Evolutionary conservation across 208 protist species (phyloP), one percentile per base, ranked within the genome.

Genomic region (Porcisia hertigi): DNA sequence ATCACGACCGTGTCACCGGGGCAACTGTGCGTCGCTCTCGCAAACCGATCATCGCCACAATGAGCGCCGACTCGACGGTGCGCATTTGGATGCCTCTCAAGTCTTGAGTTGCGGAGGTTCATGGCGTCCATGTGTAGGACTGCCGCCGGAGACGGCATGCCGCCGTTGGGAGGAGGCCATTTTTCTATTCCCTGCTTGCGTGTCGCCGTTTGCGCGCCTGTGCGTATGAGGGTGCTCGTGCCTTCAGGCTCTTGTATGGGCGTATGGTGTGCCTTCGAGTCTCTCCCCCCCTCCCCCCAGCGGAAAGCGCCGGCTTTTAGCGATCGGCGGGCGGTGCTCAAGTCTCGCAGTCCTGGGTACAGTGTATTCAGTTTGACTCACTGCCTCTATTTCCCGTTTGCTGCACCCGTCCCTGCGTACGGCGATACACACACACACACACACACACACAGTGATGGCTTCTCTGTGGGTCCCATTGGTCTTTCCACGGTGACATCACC

Each of bases 1-100:
- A 97, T 73, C 78, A 91, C n/a, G 93, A 95, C 60, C 87, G 91
- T 39, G 91, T 97, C 23, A 89, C 90, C n/a, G 91, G 87, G 0
- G 92, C 88, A 67, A 75, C 86, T 11, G 76, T 95, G 73, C 90
- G 93, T 62, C 86, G 88, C 76, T 87, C 82, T 8, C 85, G 75
- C 47, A 82, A 87, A 52, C 92, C 90, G 14, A 93, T 97, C 79
- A 89, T 97, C 64, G 93, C 91, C 34, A 97, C 93, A 4, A 92
- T 86, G 41, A 96, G 93, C 80, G 85, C 88, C 16, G 93, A 97
- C 80, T 90, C 88, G 18, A 95, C 89, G 25, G 91, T 97, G 62
- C 89, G 85, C 25, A 88, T 95, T 41, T 97, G 93, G 93, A 82
- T 88, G 25, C 89, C 91, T 2, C 82, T 88, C 14, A 97, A 96